Evolutionary conservation across 1,284 basidiomycete species (phyloP), one percentile per base, ranked within the genome.

Genomic region (Ustilago trichophora): DNA sequence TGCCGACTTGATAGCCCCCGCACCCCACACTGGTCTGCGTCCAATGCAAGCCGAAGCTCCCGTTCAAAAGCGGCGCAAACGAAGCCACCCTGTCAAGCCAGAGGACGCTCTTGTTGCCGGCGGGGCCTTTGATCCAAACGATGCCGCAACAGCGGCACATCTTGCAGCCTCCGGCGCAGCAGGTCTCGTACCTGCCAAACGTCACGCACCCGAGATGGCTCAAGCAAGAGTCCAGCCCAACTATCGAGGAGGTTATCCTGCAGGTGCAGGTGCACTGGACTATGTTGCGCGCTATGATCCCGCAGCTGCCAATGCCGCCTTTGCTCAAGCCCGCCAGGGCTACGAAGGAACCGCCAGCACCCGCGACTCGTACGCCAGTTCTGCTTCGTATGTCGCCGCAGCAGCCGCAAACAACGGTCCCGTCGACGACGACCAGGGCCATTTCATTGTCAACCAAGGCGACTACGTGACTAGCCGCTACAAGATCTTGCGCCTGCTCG

Each of bases 401-500:
- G 49, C 56, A 6, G 48, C 60, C 0, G 52, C 65, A 19, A 58
- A 53, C 21, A 51, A 45, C n/a, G 60, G 60, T 10, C 74, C 74
- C 9, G 54, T 76, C 26, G 82, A 82, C 45, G 83, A 84, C 55
- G 79, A 80, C 50, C 83, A 84, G 33, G 83, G 83, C 2, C 83
- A 84, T 51, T 83, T 77, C 56, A 82, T 83, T 47, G 80, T 83
- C 25, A 70, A 72, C 18, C 56, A 70, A 31, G 80, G 79, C 32
- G 80, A 82, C 27, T 72, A 64, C 19, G 72, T 83, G 25, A 75
- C 77, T 8, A 68, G 70, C 16, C 56, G 77, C 19, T 78, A 77
- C 58, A 75, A 91, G 62, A 97, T 95, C 51, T 87, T 94, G 48
- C 87, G 89, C 50, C 85, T 95, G 33, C 85, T 99, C 4, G 96